Conservation (phyloP, 2,329 filamentous ascomycete species). For the Cordyceps javanica region DNA sequence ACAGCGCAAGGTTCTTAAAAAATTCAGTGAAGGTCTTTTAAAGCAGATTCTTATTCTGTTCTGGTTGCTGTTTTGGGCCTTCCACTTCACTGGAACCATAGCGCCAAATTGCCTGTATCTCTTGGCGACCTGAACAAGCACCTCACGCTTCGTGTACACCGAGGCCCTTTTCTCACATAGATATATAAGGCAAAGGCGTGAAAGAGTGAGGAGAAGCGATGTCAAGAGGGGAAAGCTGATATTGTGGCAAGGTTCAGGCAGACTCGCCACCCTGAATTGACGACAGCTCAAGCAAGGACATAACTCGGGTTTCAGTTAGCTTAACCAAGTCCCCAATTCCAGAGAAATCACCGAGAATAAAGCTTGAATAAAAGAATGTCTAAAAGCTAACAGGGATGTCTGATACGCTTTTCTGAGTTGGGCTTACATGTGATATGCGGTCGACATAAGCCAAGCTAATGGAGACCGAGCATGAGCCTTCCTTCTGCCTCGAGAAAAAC, state of each 20-base stretch:
- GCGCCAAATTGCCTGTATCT: too few relatives aligned
- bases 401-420: neutral
- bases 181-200: too few relatives aligned
- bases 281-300: too few relatives aligned
- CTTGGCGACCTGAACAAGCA: too few relatives aligned
- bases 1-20: neutral
- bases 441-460: constrained; percentile 6
- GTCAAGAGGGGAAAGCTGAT: neutral
- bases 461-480: neutral
- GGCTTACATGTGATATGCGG: neutral
- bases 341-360: neutral
- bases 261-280: neutral
- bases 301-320: constrained; percentile 6
- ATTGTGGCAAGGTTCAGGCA: neutral
- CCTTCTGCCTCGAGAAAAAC: neutral
- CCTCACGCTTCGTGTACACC: too few relatives aligned
- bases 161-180: too few relatives aligned
- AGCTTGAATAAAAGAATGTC: neutral
- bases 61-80: too few relatives aligned
- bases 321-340: neutral
- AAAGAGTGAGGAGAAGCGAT: too few relatives aligned
- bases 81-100: too few relatives aligned
- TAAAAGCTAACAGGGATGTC: neutral
- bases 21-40: too few relatives aligned
- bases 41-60: too few relatives aligned